Evolutionary conservation across 768 basidiomycete species (phyloP), one percentile per base, ranked within the genome.

Genomic region (Collybiopsis luxurians): DNA sequence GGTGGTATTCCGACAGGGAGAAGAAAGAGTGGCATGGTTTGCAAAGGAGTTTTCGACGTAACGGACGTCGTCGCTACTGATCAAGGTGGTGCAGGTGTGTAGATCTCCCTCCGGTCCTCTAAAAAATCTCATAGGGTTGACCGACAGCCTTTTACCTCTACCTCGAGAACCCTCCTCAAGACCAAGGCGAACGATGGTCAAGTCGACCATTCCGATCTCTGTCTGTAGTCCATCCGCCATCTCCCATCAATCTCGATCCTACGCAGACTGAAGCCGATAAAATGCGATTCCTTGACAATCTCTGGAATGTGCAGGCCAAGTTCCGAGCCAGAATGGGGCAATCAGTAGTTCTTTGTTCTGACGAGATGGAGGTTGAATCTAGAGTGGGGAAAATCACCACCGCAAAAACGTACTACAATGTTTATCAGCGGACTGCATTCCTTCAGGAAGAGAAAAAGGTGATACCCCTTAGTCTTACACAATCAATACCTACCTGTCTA

Each of bases 301-400:
- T 98, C 11, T 98, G 95, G 95, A 80, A 80, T 42, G 86, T 86
- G 23, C 95, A 98, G 67, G 92, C 92, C 7, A 83, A 79, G 46
- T 89, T 89, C 61, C 79, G 95, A 56, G 82, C 91, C 1, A 82
- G 83, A 51, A 71, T 78, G 7, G 89, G 87, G 0, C 87, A 89
- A 65, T 89, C 89, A 2, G 85, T 90, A 17, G 83, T 88, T 10
- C 73, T 92, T 13, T 77, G 79, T 59, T 79, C 89, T 4, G 82
- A 88, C 17, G 90, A 92, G 56, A 76, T 79, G 59, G 89, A 92
- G 67, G 88, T 95, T 2, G 89, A 93, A 66, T 80, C 75, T 19
- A 79, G 81, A 56, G 75, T 75, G 44, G 85, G 86, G 11, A 81
- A 77, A 59, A 71, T 77, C 27, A 90, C 87, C 10, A 66, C 81